Evolutionary conservation across 768 basidiomycete genomes (phyloP).

Genomic region (Naematelia aurantialba): DNA sequence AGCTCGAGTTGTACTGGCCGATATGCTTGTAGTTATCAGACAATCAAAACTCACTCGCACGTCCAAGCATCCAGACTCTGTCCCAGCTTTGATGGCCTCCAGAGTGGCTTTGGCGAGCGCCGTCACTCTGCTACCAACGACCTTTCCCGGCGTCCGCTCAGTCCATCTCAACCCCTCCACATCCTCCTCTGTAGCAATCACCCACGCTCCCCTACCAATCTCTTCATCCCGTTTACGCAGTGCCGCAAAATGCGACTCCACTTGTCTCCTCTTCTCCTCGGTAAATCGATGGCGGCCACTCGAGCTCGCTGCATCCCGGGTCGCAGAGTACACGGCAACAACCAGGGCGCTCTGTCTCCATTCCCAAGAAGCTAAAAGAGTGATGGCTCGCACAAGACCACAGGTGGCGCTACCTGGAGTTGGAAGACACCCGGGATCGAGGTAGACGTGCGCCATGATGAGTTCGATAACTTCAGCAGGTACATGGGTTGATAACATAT

Average conservation of each 20-base stretch:
- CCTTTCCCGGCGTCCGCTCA: constrained; percentile 58
- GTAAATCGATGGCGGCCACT: constrained; percentile 47
- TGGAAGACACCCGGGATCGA: constrained; percentile 56
- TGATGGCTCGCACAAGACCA: constrained; percentile 64
- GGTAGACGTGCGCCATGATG: constrained; percentile 73
- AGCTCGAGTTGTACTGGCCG: too few species aligned
- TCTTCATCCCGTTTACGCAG: constrained; percentile 48
- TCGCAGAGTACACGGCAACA: constrained; percentile 64
- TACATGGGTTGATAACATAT: constrained; percentile 71
- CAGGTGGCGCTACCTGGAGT: constrained; percentile 66
- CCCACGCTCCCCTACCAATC: constrained; percentile 63
- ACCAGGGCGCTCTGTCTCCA: constrained; percentile 62
- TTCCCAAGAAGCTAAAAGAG: constrained; percentile 71
- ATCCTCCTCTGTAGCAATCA: constrained; percentile 73
- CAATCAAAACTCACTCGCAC: constrained; percentile 63
- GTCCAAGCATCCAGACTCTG: constrained; percentile 57
- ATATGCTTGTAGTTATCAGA: constrained; percentile 56
- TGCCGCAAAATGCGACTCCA: constrained; percentile 47
- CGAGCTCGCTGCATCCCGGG: constrained; percentile 16
- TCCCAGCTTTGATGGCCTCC: constrained; percentile 57
- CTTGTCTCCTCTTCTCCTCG: constrained; percentile 32
- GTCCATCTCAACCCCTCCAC: constrained; percentile 74
- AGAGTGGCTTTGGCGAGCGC: constrained; percentile 74
- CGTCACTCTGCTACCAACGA: constrained; percentile 69
- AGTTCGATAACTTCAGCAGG: constrained; percentile 78